A percentile compares a stretch with the other conserved stretches of the same genome.
These are phyloP conservation scores for Malus domestica DNA, from an alignment of 306 rosid species.

Conservation along the genomic window DNA sequence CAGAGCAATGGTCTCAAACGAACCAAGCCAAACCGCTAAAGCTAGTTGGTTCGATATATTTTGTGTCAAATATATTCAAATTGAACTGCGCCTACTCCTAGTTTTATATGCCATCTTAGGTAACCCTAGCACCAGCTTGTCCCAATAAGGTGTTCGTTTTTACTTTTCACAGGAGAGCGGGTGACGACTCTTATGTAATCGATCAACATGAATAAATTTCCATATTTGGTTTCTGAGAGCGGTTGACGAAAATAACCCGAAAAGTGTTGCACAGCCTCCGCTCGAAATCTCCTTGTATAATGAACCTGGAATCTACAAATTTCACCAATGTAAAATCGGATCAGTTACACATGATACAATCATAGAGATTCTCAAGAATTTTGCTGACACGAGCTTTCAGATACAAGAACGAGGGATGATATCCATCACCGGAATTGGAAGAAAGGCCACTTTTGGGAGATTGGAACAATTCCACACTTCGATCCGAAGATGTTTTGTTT, in stretches of 20 bases:
- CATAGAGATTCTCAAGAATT: constrained; percentile 26
- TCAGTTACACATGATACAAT: constrained; percentile 41
- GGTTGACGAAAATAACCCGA: not conserved
- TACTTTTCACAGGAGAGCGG: too few species aligned
- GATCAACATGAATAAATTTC: not conserved
- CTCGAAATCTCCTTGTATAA: not conserved
- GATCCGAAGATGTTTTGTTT: not conserved
- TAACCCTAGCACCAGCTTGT: too few species aligned
- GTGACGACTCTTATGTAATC: too few species aligned
- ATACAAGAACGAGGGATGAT: too few species aligned
- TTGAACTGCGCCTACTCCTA: too few species aligned
- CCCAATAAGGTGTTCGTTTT: too few species aligned
- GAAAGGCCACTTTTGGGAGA: constrained; percentile 4
- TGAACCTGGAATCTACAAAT: constrained; percentile 13
- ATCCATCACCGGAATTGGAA: not conserved
- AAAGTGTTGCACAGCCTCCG: not conserved
- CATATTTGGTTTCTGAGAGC: too few species aligned
- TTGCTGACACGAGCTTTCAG: constrained; percentile 9
- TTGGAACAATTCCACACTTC: constrained; percentile 5
- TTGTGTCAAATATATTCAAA: not conserved
- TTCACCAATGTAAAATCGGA: constrained; percentile 30
- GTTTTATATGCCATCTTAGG: too few species aligned
- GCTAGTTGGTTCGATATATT: too few species aligned
- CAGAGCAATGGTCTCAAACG: too few species aligned
- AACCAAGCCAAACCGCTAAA: too few species aligned